These are phyloP conservation scores for Boletus patriciae DNA, from an alignment of 768 basidiomycete species.

Conservation along the genomic window DNA sequence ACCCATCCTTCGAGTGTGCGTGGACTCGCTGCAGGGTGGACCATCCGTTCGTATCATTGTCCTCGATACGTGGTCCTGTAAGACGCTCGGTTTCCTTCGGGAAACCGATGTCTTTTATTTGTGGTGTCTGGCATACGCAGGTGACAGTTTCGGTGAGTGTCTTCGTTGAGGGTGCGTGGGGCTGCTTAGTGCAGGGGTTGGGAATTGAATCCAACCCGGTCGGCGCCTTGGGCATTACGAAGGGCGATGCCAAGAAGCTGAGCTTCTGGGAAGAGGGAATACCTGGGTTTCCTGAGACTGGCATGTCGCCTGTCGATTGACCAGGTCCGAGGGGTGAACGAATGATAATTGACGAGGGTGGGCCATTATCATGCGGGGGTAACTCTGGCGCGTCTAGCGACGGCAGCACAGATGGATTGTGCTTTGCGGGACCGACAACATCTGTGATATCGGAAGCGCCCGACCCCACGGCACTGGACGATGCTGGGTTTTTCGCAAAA, in stretches of 20 bases:
- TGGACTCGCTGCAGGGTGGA: not conserved
- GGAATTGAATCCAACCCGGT: not conserved
- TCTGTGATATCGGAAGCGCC: slow-evolving; percentile 1
- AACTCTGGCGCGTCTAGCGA: slow-evolving; percentile 17
- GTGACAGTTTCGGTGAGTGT: not conserved
- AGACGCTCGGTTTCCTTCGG: not conserved
- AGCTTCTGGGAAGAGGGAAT: slow-evolving; percentile 4
- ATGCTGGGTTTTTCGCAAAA: slow-evolving; percentile 2
- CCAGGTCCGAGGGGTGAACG: slow-evolving; percentile 16
- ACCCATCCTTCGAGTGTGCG: not conserved
- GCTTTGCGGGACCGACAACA: not conserved
- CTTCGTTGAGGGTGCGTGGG: not conserved
- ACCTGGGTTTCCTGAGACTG: not conserved
- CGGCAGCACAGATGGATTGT: slow-evolving; percentile 3
- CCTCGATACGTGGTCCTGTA: not conserved
- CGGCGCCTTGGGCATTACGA: slow-evolving; percentile 5
- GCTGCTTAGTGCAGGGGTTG: not conserved
- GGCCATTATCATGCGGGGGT: slow-evolving; percentile 10
- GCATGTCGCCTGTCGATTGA: not conserved
- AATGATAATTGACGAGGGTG: slow-evolving; percentile 25
- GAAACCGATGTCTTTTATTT: not conserved
- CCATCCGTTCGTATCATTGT: slow-evolving; percentile 2
- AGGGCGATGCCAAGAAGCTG: slow-evolving; percentile 16
- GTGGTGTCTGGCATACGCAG: not conserved
- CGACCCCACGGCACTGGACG: not conserved